These are phyloP conservation scores for Sclerotinia sclerotiorum DNA, from an alignment of 2,329 filamentous ascomycete species.

Conservation along the genomic window DNA sequence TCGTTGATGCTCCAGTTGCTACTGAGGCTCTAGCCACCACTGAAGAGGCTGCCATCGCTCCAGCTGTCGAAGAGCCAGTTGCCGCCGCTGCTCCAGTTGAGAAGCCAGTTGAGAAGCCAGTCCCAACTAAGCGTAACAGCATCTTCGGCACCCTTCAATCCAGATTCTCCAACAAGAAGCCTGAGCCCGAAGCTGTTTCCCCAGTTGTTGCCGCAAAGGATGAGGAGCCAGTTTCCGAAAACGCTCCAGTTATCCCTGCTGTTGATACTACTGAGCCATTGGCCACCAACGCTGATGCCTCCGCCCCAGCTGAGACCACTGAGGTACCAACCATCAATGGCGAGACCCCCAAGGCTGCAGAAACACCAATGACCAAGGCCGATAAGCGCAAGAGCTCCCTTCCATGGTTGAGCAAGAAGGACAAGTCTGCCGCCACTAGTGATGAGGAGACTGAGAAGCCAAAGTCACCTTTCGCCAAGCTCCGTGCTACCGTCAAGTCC, in stretches of 20 bases:
- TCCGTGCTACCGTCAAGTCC: slow-evolving; percentile 41
- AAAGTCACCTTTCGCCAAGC: slow-evolving; percentile 41
- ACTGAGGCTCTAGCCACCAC: slow-evolving; percentile 20
- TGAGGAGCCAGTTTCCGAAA: slow-evolving; percentile 39
- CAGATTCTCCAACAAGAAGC: slow-evolving; percentile 38
- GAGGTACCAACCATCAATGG: slow-evolving; percentile 43
- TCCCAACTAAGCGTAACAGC: slow-evolving; percentile 39
- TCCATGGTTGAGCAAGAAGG: slow-evolving; percentile 64
- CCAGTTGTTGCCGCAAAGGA: slow-evolving; percentile 40
- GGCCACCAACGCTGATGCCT: slow-evolving; percentile 34
- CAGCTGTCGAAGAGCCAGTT: slow-evolving; percentile 45
- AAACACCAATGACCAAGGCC: slow-evolving; percentile 43
- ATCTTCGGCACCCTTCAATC: slow-evolving; percentile 40
- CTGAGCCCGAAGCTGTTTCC: slow-evolving; percentile 36
- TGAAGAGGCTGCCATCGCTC: slow-evolving; percentile 31
- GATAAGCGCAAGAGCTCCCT: slow-evolving; percentile 63
- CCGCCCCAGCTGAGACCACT: slow-evolving; percentile 38
- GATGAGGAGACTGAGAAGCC: slow-evolving; percentile 49
- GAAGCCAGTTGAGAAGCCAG: slow-evolving; percentile 35
- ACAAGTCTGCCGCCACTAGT: slow-evolving; percentile 41
- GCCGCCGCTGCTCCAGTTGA: slow-evolving; percentile 30
- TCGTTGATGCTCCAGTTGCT: slow-evolving; percentile 32
- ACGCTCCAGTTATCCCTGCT: slow-evolving; percentile 41
- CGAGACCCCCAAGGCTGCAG: slow-evolving; percentile 42
- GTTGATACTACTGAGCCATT: slow-evolving; percentile 39